Conservation (phyloP, 495 filamentous ascomycete genomes). For the Penicillium canescens region DNA sequence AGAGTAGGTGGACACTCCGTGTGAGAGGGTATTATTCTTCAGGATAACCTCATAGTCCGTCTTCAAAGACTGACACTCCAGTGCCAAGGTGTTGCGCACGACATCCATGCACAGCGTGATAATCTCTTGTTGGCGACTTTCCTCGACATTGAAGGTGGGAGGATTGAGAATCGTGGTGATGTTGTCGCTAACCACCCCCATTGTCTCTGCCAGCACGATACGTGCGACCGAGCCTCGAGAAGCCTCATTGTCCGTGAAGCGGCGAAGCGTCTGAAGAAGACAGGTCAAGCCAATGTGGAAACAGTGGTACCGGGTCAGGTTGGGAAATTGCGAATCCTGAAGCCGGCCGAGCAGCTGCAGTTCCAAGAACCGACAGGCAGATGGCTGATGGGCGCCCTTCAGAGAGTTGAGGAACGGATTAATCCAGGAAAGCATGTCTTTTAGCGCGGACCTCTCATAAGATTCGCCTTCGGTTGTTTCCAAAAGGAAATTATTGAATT, state of each 20-base stretch:
- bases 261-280: constrained; percentile 51
- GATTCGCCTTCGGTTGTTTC: constrained; percentile 54
- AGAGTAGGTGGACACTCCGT: constrained; percentile 64
- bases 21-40: constrained; percentile 58
- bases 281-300: constrained; percentile 51
- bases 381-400: constrained; percentile 64
- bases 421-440: constrained; percentile 71
- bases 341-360: constrained; percentile 68
- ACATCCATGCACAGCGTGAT: constrained; percentile 56
- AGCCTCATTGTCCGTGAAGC: constrained; percentile 52
- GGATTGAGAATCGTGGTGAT: constrained; percentile 46
- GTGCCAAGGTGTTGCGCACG: constrained; percentile 65
- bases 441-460: constrained; percentile 54
- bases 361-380: constrained; percentile 69
- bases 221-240: constrained; percentile 50
- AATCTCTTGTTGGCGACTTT: constrained; percentile 37
- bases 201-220: constrained; percentile 53
- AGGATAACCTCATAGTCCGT: constrained; percentile 70
- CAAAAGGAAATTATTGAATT: constrained; percentile 61
- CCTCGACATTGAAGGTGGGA: constrained; percentile 40
- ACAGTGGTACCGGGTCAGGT: constrained; percentile 48
- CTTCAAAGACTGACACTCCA: constrained; percentile 74
- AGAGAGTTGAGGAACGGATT: constrained; percentile 74
- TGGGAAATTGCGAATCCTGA: constrained; percentile 51
- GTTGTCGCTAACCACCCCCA: constrained; percentile 51